Evolutionary conservation across 2,329 filamentous ascomycete genomes (phyloP), one percentile per base, ranked within the genome.

Genomic region (Metarhizium guizhouense): DNA sequence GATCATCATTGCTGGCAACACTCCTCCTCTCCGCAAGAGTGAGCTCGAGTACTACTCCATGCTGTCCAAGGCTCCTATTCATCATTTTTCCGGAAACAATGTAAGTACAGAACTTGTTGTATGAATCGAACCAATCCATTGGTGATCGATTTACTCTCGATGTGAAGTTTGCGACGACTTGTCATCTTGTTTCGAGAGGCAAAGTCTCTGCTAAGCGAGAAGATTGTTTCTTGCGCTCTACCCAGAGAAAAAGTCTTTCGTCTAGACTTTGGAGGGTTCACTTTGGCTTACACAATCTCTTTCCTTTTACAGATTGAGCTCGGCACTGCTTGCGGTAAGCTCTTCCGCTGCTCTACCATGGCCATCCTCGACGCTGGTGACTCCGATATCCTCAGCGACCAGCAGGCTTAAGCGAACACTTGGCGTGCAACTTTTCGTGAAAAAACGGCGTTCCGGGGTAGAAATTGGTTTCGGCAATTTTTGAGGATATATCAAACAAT

Each of bases 21-120:
- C 92, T 66, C 92, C 93, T 72, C 94, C 94, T 76, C 89, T 99
- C 70, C 87, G 93, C 77, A 99, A 97, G 87, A 90, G 85, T 70
- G 93, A 97, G 83, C 85, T 96, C 62, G 93, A 96, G 82, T 96
- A 90, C 81, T 91, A 92, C 82, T 84, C 84, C 74, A 94, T 94
- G 90, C 77, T 95, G 70, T 86, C 86, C 75, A 96, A 97, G 86
- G 90, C 87, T 69, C 86, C 88, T 64, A 93, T 97, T 70, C 93
- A 97, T 84, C 94, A 99, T 84, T 97, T 96, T 81, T 83, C 83
- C 67, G 94, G 94, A 71, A 96, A 95, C 87, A 97, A 97, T 85
- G 93, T 97, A 87, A 87, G 93, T 90, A 48, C 29, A 14, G 6
- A 47, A 18, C 36, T 52, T 25, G 29, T 7, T 20, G 20, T 47